Base-by-base conservation (phyloP, 192 early-diverging fungal species). In the Gryganskiella cystojenkinii region DNA sequence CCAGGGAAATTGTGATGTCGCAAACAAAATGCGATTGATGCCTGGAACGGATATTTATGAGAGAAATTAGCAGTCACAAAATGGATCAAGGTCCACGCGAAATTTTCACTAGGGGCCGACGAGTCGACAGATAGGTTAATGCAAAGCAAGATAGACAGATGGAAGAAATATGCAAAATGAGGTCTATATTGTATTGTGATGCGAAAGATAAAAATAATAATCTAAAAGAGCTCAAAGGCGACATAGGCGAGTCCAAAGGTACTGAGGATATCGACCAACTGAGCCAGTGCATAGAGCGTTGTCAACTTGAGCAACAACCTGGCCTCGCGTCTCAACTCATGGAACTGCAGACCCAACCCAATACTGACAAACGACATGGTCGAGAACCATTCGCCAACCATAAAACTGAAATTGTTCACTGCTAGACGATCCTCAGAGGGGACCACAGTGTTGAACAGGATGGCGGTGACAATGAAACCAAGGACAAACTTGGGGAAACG, bases 401-500 rank as follows among this genome's bases (percentile, higher is more conserved):
- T 83, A 30, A 87, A 87, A 58, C 83, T 76, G 57, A 83, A 87
- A 1, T 73, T 60, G 33, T 84, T 84, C 14, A 87, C 85, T 0
- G 35, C 34, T 3, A 40, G 33, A 6, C 83, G 67, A 17, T 67
- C 71, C 7, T 67, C 56, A 1, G 52, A 51, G n/a, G 80, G 63
- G 0, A 87, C 71, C 0, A 61, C 76, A 11, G 85, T 87, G 53
- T 84, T 84, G 60, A 87, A 84, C 2, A 87, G 30, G 22, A 84
- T 58, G 0, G 85, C 85, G 0, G 85, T 84, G 35, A 80, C 42
- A 13, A 87, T 64, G 52, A 87, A 87, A 4, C 85, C 83, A 17
- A 84, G 60, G 1, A 84, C 85, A 52, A 84, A 84, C 44, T 87
- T 87, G 20, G 85, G 85, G 46, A 87, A 87, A 19, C 85, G 64